Evolutionary conservation across 768 basidiomycete species (phyloP).

Genomic region (Peribolospora baueri): DNA sequence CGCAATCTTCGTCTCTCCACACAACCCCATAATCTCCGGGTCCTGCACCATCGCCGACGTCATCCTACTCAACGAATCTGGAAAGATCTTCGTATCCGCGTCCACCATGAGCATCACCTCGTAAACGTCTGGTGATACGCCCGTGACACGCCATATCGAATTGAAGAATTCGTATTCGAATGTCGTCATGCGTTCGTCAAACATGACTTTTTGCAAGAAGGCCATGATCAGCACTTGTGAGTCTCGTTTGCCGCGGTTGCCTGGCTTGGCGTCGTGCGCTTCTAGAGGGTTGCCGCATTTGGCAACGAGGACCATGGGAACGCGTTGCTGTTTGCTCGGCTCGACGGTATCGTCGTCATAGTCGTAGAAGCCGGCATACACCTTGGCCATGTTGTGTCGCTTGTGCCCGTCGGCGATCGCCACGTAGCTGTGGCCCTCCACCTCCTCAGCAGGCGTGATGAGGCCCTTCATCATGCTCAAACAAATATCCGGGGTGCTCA

Average conservation of each 20-base stretch:
- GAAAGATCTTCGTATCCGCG: slow-evolving; percentile 55
- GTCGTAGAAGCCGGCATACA: slow-evolving; percentile 88
- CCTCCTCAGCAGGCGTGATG: slow-evolving; percentile 49
- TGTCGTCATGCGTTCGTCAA: slow-evolving; percentile 97
- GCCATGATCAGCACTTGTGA: slow-evolving; percentile 92
- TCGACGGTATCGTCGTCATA: slow-evolving; percentile 82
- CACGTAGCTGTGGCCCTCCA: slow-evolving; percentile 85
- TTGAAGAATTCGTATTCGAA: slow-evolving; percentile 99
- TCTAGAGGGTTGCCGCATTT: slow-evolving; percentile 88
- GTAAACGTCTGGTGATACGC: slow-evolving; percentile 84
- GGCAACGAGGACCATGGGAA: slow-evolving; percentile 84
- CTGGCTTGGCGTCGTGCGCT: slow-evolving; percentile 68
- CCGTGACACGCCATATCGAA: slow-evolving; percentile 81
- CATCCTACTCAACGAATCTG: slow-evolving; percentile 90
- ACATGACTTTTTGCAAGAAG: slow-evolving; percentile 98
- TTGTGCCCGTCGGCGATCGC: slow-evolving; percentile 99
- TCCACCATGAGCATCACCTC: slow-evolving; percentile 60
- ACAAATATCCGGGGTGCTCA: slow-evolving; percentile 83
- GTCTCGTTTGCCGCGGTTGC: slow-evolving; percentile 96
- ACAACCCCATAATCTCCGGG: slow-evolving; percentile 93
- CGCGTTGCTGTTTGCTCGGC: slow-evolving; percentile 77
- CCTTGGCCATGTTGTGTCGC: slow-evolving; percentile 96
- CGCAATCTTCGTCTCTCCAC: slow-evolving; percentile 98
- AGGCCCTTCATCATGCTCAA: slow-evolving; percentile 95
- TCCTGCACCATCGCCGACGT: slow-evolving; percentile 89